phyloP scores from a whole-genome alignment of 169 alveolate species.

The Eimeria zaria region DNA sequence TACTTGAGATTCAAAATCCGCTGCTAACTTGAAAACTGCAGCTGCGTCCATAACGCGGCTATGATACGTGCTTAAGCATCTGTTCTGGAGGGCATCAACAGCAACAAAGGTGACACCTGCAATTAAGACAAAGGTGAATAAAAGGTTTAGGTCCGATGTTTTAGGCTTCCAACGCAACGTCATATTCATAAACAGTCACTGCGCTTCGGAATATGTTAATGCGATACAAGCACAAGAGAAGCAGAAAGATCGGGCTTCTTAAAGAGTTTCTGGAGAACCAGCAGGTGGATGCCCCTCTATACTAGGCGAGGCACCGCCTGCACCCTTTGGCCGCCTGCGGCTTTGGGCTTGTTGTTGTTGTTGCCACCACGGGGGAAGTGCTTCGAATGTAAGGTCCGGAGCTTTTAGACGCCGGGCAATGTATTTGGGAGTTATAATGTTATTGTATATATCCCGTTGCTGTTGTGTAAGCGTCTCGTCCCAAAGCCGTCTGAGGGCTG shows the following conservation, averaged over 20 bases:
- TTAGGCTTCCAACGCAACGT: background rate
- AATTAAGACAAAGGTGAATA: background rate
- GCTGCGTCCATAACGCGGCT: background rate
- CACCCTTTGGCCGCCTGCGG: conserved; percentile 68
- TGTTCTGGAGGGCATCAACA: background rate
- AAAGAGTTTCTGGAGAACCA: conserved; percentile 15
- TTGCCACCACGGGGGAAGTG: conserved; percentile 81
- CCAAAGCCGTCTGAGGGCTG: conserved; percentile 73
- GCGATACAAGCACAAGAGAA: conserved; percentile 42
- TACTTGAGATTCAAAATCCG: background rate
- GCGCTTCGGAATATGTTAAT: conserved; percentile 10
- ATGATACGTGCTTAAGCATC: background rate
- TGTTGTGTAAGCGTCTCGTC: conserved; percentile 77
- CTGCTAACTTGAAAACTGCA: background rate
- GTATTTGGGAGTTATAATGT: conserved; percentile 73
- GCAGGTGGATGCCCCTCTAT: conserved; percentile 8
- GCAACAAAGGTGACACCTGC: background rate
- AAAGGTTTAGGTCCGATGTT: conserved; percentile 38
- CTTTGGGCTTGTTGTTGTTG: conserved; percentile 55
- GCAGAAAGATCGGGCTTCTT: background rate
- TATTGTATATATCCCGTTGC: conserved; percentile 76
- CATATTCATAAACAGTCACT: conserved; percentile 1
- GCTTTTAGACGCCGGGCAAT: conserved; percentile 75
- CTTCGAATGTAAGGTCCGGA: conserved; percentile 70
- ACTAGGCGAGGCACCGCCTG: conserved; percentile 56